Evolutionary conservation across 306 rosid genomes (phyloP).

Genomic region (Quercus agrifolia): DNA sequence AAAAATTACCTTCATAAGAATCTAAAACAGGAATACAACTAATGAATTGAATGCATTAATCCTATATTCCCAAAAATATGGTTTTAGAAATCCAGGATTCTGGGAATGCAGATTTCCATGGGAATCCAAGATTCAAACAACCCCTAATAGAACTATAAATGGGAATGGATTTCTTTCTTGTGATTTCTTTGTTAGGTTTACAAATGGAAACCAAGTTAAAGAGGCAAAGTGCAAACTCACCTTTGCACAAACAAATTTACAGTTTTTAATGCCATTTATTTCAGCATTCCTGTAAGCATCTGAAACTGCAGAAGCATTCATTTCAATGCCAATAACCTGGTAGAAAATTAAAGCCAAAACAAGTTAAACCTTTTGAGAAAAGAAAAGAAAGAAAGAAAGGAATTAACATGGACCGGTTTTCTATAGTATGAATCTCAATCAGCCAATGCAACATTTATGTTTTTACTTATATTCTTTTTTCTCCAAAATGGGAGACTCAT

Average conservation of each 20-base stretch:
- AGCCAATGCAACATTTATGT: conserved; percentile 5
- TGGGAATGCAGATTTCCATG: no score
- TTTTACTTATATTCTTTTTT: conserved; percentile 7
- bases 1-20: no score
- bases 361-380: conserved; percentile 5
- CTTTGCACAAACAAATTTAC: conserved; percentile 82
- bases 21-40: no score
- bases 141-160: background rate
- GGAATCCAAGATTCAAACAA: no score
- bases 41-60: no score
- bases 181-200: background rate
- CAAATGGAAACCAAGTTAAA: conserved; percentile 15
- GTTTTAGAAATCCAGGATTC: no score
- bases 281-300: conserved; percentile 92
- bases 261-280: conserved; percentile 83
- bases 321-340: conserved; percentile 96
- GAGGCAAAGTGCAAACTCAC: conserved; percentile 40
- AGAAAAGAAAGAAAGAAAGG: background rate
- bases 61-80: no score
- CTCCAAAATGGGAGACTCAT: background rate
- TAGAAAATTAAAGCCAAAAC: conserved; percentile 17
- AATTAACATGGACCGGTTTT: background rate
- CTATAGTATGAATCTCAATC: background rate
- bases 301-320: conserved; percentile 91
- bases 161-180: conserved; percentile 3